Conservation (phyloP, 179 eudicot species). For the Amaranthus tricolor region DNA sequence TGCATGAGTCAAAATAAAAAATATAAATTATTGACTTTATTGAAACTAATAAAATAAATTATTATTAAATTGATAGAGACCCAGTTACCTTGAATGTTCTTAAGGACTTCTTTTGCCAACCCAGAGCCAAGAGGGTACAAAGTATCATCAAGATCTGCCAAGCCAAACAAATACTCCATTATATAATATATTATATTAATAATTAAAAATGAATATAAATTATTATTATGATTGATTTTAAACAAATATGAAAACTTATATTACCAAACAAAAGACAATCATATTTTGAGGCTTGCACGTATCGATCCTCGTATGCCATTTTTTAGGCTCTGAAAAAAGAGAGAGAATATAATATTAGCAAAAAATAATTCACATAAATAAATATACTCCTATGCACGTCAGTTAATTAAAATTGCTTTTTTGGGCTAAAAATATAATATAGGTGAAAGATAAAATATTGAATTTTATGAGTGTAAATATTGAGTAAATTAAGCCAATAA, state of each 20-base stretch:
- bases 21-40: neutral
- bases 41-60: neutral
- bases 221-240: neutral
- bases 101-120: constrained; percentile 48
- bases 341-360: neutral
- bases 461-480: neutral
- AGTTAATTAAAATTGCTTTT: neutral
- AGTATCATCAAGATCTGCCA: constrained; percentile 86
- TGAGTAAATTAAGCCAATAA: neutral
- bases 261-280: constrained; percentile 92
- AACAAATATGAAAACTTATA: neutral
- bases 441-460: neutral
- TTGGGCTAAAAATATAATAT: too few relatives aligned
- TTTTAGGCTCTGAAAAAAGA: constrained; percentile 26
- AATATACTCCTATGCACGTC: neutral
- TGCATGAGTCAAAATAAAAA: neutral
- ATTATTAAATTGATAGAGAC: constrained; percentile 21
- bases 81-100: constrained; percentile 59
- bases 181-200: neutral
- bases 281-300: constrained; percentile 52
- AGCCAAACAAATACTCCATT: neutral
- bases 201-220: neutral
- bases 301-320: constrained; percentile 60
- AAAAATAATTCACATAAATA: neutral
- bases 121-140: constrained; percentile 73